Evolutionary conservation across 768 basidiomycete species (phyloP), one percentile per base, ranked within the genome.

Genomic region (Pleurotus tuoliensis): DNA sequence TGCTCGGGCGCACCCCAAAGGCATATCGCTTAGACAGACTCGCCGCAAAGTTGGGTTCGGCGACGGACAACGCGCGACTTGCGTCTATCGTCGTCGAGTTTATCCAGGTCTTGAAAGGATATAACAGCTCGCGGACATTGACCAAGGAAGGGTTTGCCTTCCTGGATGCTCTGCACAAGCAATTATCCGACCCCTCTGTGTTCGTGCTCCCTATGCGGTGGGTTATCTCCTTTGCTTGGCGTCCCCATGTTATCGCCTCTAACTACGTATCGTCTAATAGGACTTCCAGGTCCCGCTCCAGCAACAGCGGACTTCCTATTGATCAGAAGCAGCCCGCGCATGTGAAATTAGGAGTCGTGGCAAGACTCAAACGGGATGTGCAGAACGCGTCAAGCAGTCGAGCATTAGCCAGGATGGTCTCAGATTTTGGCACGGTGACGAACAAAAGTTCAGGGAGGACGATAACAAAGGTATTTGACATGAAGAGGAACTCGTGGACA

Each of bases 81-180:
- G 75, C 85, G 7, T 67, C 68, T 47, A 66, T 82, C 30, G 82
- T 90, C 38, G 64, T 66, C 45, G 83, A 88, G 50, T 91, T 90
- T 63, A 71, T 79, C n/a, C 75, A 74, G 40, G 78, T 83, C 18
- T 43, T 56, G 41, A 70, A 90, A 66, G 79, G 85, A 66, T 79
- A 78, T 56, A 86, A 84, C 64, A 83, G 79, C 45, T 89, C 87
- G 57, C 79, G 77, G 61, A 81, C 80, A 48, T 64, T 88, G 62
- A 90, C 84, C 37, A 85, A 81, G 67, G 87, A 90, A 59, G 89
- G 82, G 5, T 88, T 86, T 63, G 69, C 74, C 20, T 87, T 92
- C 69, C 69, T 92, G 54, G 88, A 90, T 61, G 77, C 81, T 25
- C 66, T 92, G 60, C 77, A 81, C 69, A 87, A 86, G 67, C 88